phyloP scores from a whole-genome alignment of 768 basidiomycete species.

The Hygrophorus russula region DNA sequence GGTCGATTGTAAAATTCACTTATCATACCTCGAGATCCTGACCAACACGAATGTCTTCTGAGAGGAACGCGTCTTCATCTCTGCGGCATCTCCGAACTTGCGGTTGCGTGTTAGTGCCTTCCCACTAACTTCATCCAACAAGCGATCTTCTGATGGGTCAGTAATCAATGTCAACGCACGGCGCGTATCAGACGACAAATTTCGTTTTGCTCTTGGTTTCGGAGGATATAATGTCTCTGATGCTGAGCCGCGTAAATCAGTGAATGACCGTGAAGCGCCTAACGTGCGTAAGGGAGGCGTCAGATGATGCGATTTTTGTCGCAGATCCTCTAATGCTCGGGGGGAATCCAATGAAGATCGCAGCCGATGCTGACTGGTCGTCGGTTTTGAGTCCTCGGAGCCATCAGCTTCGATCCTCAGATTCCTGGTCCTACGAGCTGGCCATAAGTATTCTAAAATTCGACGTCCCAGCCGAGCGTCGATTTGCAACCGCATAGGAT shows the following conservation, averaged over 20 bases:
- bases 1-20: conserved; percentile 10
- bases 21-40: conserved; percentile 52
- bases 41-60: conserved; percentile 80
- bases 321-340: conserved; percentile 14
- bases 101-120: conserved; percentile 9
- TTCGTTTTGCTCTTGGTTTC: conserved; percentile 22
- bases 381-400: conserved; percentile 7
- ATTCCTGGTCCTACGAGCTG: conserved; percentile 38
- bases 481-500: conserved; percentile 79
- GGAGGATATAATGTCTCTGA: conserved; percentile 18
- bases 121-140: conserved; percentile 5
- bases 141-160: conserved; percentile 7
- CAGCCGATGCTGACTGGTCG: conserved; percentile 9
- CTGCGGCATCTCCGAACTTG: conserved; percentile 51
- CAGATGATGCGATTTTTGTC: conserved; percentile 9
- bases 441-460: conserved; percentile 87
- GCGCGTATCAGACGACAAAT: conserved; percentile 29
- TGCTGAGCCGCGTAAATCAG: conserved; percentile 44
- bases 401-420: conserved; percentile 12
- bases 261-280: conserved; percentile 57
- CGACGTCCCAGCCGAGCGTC: conserved; percentile 72
- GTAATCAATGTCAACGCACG: conserved; percentile 10
- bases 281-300: conserved; percentile 38
- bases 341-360: conserved; percentile 45
- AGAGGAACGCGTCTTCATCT: conserved; percentile 72